These are phyloP conservation scores for Citrullus colocynthis DNA, from an alignment of 306 rosid species.

Conservation along the genomic window DNA sequence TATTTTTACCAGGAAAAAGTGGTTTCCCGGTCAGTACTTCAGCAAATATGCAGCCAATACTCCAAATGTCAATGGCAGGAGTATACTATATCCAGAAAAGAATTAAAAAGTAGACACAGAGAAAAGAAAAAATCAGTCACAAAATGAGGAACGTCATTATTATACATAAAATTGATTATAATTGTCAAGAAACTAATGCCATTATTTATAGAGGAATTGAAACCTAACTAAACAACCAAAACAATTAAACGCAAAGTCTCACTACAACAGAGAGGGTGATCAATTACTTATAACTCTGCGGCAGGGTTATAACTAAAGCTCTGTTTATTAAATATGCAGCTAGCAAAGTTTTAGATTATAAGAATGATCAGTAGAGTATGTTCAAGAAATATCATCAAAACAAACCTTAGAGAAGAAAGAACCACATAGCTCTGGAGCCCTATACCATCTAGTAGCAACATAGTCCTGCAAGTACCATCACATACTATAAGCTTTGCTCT, in stretches of 20 bases:
- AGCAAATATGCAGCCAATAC: conserved; percentile 94
- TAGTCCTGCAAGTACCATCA: conserved; percentile 48
- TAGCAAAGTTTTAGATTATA: neutral
- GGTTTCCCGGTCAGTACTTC: conserved; percentile 87
- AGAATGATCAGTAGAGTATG: neutral
- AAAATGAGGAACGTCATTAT: neutral
- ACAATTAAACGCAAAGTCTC: neutral
- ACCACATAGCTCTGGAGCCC: conserved; percentile 98
- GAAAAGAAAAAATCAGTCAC: neutral
- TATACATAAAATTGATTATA: neutral
- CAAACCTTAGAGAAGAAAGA: conserved; percentile 90
- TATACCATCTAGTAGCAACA: conserved; percentile 98
- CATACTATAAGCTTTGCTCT: neutral
- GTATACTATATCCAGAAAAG: conserved; percentile 47
- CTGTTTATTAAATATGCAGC: neutral
- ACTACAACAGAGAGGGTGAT: neutral
- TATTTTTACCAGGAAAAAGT: conserved; percentile 93
- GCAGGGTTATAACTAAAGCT: neutral
- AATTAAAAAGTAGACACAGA: neutral
- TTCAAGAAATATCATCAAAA: conserved; percentile 11
- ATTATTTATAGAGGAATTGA: neutral
- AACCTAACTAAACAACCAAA: neutral
- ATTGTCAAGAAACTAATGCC: neutral
- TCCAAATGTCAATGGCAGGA: conserved; percentile 96
- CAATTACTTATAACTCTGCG: neutral